Evolutionary conservation across 139 green algal species (phyloP), one percentile per base, ranked within the genome.

Genomic region (Penium margaritaceum): DNA sequence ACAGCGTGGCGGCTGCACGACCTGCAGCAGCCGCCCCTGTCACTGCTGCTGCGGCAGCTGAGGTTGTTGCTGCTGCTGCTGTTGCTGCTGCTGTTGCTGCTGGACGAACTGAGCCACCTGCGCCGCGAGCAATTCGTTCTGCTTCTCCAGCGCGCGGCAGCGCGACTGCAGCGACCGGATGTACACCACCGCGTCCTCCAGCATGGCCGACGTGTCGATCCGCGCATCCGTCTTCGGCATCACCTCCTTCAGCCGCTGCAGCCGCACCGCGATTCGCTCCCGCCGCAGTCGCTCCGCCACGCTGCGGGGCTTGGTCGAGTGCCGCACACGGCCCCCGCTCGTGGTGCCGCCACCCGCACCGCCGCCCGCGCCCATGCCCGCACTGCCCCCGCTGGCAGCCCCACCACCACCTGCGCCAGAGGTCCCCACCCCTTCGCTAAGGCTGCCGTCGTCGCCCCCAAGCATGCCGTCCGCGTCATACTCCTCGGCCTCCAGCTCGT

Each of bases 161-260:
- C 62, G 62, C 21, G 24, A 24, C 33, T 69, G 62, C 62, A 69
- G 34, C 33, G 62, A 69, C 15, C 34, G 32, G 32, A 69, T 69
- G 62, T 69, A 69, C 62, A 51, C 62, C 36, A 69, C 62, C 3
- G 62, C 62, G 34, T 69, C 62, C 30, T 69, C 62, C 36, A 69
- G 62, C 62, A 69, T 69, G 62, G 33, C 62, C 14, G 62, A n/a
- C 62, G 62, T 69, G 62, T 69, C 62, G 4, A 24, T 35, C 15
- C 62, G 62, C 21, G 34, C 62, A 34, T 69, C 36, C 24, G 36
- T 69, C 30, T 44, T 43, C 24, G 62, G 62, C 62, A 69, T 69
- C 36, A 69, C 62, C 19, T 69, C 62, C 62, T 69, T 69, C 19
- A 69, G 62, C n/a, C 34, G 62, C 62, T 69, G 34, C 62, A 69